A percentile compares a stretch with the other conserved stretches of the same genome.
Conservation (phyloP, 768 basidiomycete genomes). For the Antrodiella citrinella region DNA sequence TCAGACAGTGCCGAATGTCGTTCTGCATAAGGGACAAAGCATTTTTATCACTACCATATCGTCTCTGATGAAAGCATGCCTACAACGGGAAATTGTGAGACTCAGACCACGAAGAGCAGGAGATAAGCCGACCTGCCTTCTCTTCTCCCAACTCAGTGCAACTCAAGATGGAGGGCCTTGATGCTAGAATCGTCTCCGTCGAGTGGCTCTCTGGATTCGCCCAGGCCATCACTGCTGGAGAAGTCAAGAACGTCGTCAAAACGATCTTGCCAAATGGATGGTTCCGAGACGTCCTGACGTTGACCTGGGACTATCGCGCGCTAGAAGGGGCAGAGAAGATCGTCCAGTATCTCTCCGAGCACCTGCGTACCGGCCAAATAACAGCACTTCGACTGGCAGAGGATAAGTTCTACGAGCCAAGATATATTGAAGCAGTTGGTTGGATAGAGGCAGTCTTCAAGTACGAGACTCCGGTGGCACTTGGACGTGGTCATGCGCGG, state of each 20-base stretch:
- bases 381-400: conserved; percentile 13
- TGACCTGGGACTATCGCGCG: conserved; percentile 18
- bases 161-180: too few species aligned
- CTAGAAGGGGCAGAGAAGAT: conserved; percentile 15
- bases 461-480: conserved; percentile 25
- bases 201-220: conserved; percentile 12
- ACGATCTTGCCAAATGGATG: conserved; percentile 16
- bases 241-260: conserved; percentile 5
- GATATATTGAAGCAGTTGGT: background rate
- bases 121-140: too few species aligned
- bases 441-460: conserved; percentile 23
- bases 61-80: too few species aligned
- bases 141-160: too few species aligned
- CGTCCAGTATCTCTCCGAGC: conserved; percentile 6
- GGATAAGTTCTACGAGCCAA: conserved; percentile 5
- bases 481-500: conserved; percentile 27
- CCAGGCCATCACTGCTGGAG: conserved; percentile 4
- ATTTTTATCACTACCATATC: too few species aligned
- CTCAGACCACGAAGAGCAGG: too few species aligned
- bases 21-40: too few species aligned
- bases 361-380: background rate
- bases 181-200: conserved; percentile 10
- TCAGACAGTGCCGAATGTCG: too few species aligned
- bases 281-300: conserved; percentile 18
- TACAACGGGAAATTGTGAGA: too few species aligned